Evolutionary conservation across 2,329 filamentous ascomycete genomes (phyloP), one percentile per base, ranked within the genome.

Genomic region (Calonectria naviculata): DNA sequence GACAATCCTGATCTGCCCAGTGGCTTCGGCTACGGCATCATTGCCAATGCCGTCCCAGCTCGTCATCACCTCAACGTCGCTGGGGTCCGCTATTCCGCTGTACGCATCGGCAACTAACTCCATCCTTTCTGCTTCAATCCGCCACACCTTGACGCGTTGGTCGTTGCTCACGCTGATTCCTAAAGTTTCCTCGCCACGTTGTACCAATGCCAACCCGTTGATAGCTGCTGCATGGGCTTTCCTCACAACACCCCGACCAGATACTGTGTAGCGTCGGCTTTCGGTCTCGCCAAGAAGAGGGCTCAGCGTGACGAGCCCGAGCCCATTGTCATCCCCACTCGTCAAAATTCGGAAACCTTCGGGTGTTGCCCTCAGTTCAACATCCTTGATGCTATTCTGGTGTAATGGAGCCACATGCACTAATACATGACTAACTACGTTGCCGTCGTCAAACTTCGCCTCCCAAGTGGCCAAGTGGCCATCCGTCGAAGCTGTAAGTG

Each of bases 271-370:
- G 28, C 72, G 72, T 19, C 41, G 70, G 41, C 63, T 71, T 38
- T 61, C 74, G 52, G 58, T 31, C 26, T 75, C 68, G 24, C 72
- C 64, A 26, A 73, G 67, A 28, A 70, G 71, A 47, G 72, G 70
- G 7, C 67, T 71, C 36, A 84, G 64, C 0, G 68, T 81, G 28
- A 88, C 89, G 13, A 94, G 78, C 0, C 89, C 92, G 0, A 98
- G 81, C 4, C 93, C 93, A 72, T 97, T 97, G 81, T 98, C 97
- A 77, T 99, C 97, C 26, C 97, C 95, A 29, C 94, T 95, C 0
- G 94, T 95, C 5, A 94, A 81, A 21, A 97, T 79, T 1, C 93
- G 72, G 74, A 74, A 84, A 75, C 76, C 34, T 79, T 73, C 21
- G 78, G 75, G 17, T 86, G 63, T 31, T 61, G 70, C 58, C 31